Percentiles rank a stretch among this genome's conserved stretches.
Evolutionary conservation across 2,329 filamentous ascomycete genomes (phyloP).

Genomic region (Aspergillus flavus): DNA sequence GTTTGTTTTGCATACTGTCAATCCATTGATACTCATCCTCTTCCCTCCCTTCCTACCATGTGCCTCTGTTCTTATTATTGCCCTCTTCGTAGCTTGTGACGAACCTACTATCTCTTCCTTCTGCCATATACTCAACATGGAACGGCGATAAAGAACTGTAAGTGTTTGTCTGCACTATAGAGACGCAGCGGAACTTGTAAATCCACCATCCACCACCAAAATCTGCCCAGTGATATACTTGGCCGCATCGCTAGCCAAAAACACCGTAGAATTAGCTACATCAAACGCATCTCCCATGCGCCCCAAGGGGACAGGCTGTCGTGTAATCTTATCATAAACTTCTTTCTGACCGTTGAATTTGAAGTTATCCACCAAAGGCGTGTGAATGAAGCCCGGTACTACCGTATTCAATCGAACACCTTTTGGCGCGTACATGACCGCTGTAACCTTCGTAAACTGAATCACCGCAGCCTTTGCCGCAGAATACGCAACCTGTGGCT

Average conservation of each 20-base stretch:
- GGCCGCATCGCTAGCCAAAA: background rate
- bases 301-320: background rate
- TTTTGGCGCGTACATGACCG: background rate
- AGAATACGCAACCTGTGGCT: background rate
- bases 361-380: background rate
- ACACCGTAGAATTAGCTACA: background rate
- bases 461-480: background rate
- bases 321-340: background rate
- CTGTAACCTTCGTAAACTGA: background rate
- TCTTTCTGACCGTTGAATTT: background rate
- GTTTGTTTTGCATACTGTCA: too few species aligned
- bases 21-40: too few species aligned
- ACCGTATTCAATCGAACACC: background rate
- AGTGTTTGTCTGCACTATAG: background rate
- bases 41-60: too few species aligned
- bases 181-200: background rate
- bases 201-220: background rate
- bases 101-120: too few species aligned
- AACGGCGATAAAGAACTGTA: background rate
- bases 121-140: fast-evolving
- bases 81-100: too few species aligned
- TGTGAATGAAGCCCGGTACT: background rate
- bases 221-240: background rate
- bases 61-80: too few species aligned
- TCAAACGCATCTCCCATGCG: background rate